These are phyloP conservation scores for Aspergillus bertholletiae DNA, from an alignment of 495 filamentous ascomycete genomes.

Conservation along the genomic window DNA sequence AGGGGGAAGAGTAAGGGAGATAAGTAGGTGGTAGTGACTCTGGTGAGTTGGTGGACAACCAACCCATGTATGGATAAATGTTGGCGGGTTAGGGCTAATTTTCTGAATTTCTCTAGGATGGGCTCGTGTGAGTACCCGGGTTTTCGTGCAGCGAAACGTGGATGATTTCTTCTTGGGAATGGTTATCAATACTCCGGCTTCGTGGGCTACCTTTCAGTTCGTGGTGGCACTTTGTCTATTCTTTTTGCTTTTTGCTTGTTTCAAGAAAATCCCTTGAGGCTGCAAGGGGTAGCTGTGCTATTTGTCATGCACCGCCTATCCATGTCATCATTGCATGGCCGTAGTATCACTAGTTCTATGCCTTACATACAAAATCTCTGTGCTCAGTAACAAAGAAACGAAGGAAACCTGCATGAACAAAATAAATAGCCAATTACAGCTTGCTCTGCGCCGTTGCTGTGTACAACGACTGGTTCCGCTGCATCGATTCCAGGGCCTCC, in stretches of 20 bases:
- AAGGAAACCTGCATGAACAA: slow-evolving; percentile 4
- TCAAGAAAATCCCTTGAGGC: neutral
- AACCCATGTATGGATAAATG: too few relatives aligned
- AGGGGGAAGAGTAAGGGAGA: too few relatives aligned
- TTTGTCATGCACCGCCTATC: neutral
- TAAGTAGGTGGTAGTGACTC: too few relatives aligned
- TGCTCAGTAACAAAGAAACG: neutral
- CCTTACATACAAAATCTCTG: neutral
- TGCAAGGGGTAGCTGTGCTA: neutral
- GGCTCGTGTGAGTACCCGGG: too few relatives aligned
- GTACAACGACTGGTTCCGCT: slow-evolving; percentile 36
- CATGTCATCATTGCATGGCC: neutral
- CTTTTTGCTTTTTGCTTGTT: neutral
- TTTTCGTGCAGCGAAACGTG: neutral
- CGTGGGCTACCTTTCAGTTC: too few relatives aligned
- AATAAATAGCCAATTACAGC: slow-evolving; percentile 24
- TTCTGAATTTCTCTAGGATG: too few relatives aligned
- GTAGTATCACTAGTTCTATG: neutral
- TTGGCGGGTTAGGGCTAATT: too few relatives aligned
- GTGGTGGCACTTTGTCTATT: neutral
- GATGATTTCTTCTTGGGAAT: too few relatives aligned
- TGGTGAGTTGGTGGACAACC: too few relatives aligned
- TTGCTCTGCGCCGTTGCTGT: slow-evolving; percentile 34
- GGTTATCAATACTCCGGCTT: too few relatives aligned
- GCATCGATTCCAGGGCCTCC: slow-evolving; percentile 55